A percentile compares a stretch with the other conserved stretches of the same genome.
These are phyloP conservation scores for Hanseniaspora vineae DNA, from an alignment of 805 yeast genomes.

Conservation along the genomic window DNA sequence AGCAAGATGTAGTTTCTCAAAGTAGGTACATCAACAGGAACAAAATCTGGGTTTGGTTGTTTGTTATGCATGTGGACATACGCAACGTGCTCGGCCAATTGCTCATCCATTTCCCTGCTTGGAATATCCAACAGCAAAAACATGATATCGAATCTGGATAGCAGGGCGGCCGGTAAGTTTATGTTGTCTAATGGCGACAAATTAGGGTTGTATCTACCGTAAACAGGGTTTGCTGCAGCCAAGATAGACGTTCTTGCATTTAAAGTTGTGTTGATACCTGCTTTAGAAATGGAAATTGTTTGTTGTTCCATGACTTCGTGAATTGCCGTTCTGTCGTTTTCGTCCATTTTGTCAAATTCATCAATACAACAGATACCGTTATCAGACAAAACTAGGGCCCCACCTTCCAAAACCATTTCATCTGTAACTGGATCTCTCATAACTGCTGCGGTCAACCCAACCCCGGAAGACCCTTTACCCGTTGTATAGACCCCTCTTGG, in stretches of 20 bases:
- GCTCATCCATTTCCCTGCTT: conserved; percentile 62
- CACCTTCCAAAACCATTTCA: conserved; percentile 96
- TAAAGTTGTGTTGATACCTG: conserved; percentile 91
- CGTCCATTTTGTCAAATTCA: conserved; percentile 99
- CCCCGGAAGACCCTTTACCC: conserved; percentile 98
- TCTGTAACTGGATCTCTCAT: conserved; percentile 99
- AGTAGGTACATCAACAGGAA: conserved; percentile 64
- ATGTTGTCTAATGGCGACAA: conserved; percentile 90
- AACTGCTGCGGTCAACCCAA: conserved; percentile 96
- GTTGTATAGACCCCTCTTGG: conserved; percentile 97
- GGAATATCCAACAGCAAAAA: conserved; percentile 82
- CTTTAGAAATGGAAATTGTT: conserved; percentile 92
- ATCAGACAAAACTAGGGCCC: conserved; percentile 93
- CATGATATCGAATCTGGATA: conserved; percentile 87
- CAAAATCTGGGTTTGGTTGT: conserved; percentile 68
- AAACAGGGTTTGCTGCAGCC: conserved; percentile 98
- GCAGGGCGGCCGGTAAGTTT: conserved; percentile 88
- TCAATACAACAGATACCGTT: conserved; percentile 98
- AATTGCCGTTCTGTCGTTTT: conserved; percentile 89
- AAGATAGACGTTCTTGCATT: conserved; percentile 91
- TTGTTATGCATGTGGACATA: conserved; percentile 87
- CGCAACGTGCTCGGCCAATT: conserved; percentile 86
- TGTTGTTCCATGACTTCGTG: conserved; percentile 99
- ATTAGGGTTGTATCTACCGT: conserved; percentile 85
- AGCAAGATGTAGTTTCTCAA: conserved; percentile 79